Evolutionary conservation across 805 yeast genomes (phyloP), one percentile per base, ranked within the genome.

Genomic region (Yarrowia bubula): DNA sequence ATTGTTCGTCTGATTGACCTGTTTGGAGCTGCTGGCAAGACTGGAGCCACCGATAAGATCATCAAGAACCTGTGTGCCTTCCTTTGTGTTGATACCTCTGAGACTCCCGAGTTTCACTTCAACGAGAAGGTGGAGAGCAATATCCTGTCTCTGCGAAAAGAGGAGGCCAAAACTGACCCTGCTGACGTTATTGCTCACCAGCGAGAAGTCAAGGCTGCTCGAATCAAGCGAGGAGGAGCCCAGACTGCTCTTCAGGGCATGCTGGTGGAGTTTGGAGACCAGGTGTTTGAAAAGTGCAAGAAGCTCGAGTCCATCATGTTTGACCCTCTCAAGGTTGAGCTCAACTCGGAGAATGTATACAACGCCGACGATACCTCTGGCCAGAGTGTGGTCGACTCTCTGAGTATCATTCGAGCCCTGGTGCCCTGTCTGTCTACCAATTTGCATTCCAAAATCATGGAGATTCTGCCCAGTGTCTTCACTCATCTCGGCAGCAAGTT

Each of bases 81-180:
- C 73, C 73, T 95, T 61, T 95, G 99, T 77, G 97, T 92, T 37
- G 99, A 93, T 73, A 91, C 97, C 0, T 84, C 95, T 3, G 98
- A 92, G 73, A 97, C 93, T 37, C 99, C 99, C 1, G 98, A 91
- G 71, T 95, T 90, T 72, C 79, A 80, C 14, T 86, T 88, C 50
- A 89, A 89, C 70, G 82, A 83, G 42, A 75, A 76, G 13, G 78
- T 81, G 65, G 80, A 75, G 15, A 84, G 83, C 50, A 77, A 78
- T 13, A 87, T 93, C 11, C 76, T 92, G 63, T 90, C 97, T 1
- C 79, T 92, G 69, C 80, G 84, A 65, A 90, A 90, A 70, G 97
- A 91, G 69, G 96, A 90, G 68, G 84, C 87, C 1, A 80, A 80
- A 58, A 75, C 85, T 0, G 87, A 85, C 67, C 84, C 87, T 6